A percentile compares a stretch with the other conserved stretches of the same genome.
phyloP scores from a whole-genome alignment of 106 monocot genomes.

The Dactylorhiza incarnata region DNA sequence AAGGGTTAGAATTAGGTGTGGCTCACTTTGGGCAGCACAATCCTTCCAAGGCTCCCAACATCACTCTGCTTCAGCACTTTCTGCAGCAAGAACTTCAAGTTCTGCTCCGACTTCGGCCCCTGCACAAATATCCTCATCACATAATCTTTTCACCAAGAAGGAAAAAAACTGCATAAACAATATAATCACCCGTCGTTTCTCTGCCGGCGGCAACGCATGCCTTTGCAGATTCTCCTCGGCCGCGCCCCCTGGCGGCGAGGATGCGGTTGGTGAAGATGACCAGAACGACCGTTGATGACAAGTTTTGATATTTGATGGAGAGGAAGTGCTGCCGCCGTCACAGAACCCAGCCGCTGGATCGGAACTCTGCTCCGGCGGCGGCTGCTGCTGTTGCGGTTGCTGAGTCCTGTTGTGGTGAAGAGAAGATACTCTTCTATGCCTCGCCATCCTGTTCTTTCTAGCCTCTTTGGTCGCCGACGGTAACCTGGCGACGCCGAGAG shows the following conservation, averaged over 20 bases:
- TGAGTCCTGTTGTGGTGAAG: conserved; percentile 44
- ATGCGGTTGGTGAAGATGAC: conserved; percentile 2
- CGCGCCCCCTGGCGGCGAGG: not conserved
- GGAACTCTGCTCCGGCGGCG: not conserved
- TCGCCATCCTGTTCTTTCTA: conserved; percentile 89
- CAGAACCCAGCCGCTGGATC: not conserved
- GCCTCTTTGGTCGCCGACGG: conserved; percentile 78
- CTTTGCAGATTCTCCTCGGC: not conserved
- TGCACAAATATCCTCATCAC: not conserved
- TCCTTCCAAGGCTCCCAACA: conserved; percentile 87
- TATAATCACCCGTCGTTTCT: not conserved
- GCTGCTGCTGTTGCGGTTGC: not conserved
- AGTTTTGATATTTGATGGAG: not conserved
- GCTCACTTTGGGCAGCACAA: conserved; percentile 92
- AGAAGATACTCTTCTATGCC: conserved; percentile 58
- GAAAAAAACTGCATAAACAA: not conserved
- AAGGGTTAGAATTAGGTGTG: not conserved
- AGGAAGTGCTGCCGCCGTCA: not conserved
- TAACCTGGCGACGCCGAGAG: not conserved
- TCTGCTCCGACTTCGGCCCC: conserved; percentile 67
- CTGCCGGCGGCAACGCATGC: not conserved
- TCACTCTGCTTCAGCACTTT: conserved; percentile 98
- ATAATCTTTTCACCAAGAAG: not conserved
- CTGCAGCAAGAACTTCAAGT: conserved; percentile 82
- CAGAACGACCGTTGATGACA: conserved; percentile 21